Percentiles rank a stretch among this genome's conserved stretches.
phyloP scores from a whole-genome alignment of 176 grass and related monocot genomes.

The Saccharum officinarum region DNA sequence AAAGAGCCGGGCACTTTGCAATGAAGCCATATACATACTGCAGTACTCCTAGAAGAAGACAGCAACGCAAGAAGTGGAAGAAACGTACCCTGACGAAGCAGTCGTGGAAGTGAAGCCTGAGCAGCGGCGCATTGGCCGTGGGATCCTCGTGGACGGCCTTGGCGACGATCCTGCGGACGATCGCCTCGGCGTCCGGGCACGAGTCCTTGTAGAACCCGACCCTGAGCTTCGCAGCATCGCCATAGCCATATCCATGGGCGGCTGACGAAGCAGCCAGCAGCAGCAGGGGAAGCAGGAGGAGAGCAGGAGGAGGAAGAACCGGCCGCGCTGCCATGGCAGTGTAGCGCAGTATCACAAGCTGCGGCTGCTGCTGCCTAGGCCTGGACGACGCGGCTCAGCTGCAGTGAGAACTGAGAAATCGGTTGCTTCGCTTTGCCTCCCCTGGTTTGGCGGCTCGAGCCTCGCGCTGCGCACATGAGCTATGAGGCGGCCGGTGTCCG shows the following conservation, averaged over 20 bases:
- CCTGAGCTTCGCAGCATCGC: neutral
- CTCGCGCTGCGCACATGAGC: constrained; percentile 30
- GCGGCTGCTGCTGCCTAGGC: neutral
- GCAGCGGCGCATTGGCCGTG: constrained; percentile 46
- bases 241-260: constrained; percentile 24
- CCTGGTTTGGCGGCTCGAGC: constrained; percentile 25
- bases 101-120: constrained; percentile 81
- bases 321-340: constrained; percentile 7
- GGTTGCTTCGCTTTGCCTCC: neutral
- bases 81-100: constrained; percentile 76
- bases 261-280: neutral
- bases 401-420: too few relatives aligned
- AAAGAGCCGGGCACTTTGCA: neutral
- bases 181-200: constrained; percentile 53
- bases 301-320: neutral
- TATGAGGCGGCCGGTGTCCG: neutral
- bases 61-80: neutral
- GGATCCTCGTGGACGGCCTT: constrained; percentile 38
- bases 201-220: constrained; percentile 55
- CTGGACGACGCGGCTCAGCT: too few relatives aligned
- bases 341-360: neutral
- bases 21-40: neutral
- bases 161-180: constrained; percentile 42
- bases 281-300: neutral
- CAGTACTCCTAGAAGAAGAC: neutral